These are phyloP conservation scores for Alternaria alternata DNA, from an alignment of 2,329 filamentous ascomycete species.

Conservation along the genomic window DNA sequence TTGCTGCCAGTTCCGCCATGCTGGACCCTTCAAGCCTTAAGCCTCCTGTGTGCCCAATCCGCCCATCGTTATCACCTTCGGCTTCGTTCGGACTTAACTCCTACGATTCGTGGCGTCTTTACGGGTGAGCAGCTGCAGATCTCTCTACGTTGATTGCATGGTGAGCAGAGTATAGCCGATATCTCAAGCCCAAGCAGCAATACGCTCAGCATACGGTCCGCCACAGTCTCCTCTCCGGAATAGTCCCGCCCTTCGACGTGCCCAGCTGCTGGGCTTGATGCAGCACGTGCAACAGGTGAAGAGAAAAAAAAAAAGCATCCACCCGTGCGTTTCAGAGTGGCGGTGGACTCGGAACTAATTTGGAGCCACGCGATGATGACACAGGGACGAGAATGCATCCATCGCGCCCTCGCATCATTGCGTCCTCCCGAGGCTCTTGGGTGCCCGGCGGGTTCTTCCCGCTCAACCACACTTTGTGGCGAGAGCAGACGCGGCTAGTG, in stretches of 20 bases:
- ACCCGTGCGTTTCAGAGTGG: constrained; percentile 26
- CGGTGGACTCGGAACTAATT: constrained; percentile 5
- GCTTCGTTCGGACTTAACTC: constrained; percentile 18
- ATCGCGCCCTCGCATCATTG: constrained; percentile 11
- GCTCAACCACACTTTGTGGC: constrained; percentile 8
- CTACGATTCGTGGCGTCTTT: constrained; percentile 5
- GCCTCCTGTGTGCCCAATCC: constrained; percentile 23
- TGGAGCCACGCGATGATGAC: constrained; percentile 13
- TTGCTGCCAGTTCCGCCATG: constrained; percentile 29
- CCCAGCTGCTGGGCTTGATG: constrained; percentile 15
- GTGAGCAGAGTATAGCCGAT: constrained; percentile 8
- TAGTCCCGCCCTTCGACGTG: constrained; percentile 11
- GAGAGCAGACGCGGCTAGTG: constrained; percentile 10
- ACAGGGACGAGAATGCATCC: constrained; percentile 10
- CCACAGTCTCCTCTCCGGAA: constrained; percentile 17
- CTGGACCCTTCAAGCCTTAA: constrained; percentile 28
- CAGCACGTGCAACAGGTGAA: constrained; percentile 24
- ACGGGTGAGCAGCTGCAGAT: constrained; percentile 8
- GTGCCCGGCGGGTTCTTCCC: constrained; percentile 7
- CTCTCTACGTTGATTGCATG: constrained; percentile 6
- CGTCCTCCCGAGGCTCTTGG: constrained; percentile 6
- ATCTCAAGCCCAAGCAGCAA: constrained; percentile 3
- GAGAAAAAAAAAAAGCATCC: constrained; percentile 10
- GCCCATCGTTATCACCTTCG: constrained; percentile 23
- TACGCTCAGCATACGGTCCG: constrained; percentile 5